These are phyloP conservation scores for Senna siamea DNA, from an alignment of 306 rosid species.

Conservation along the genomic window DNA sequence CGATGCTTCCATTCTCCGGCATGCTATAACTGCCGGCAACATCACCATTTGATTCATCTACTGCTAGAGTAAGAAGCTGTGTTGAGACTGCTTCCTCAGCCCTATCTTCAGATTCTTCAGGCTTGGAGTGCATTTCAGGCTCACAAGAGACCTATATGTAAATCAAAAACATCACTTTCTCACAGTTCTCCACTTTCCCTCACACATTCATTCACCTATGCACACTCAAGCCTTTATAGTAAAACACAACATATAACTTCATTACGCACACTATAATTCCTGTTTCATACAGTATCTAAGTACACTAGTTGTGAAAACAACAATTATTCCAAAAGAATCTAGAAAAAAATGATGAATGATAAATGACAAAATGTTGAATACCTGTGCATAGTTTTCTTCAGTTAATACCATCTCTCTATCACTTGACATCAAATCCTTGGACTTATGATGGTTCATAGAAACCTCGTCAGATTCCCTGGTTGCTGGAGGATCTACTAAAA, in stretches of 20 bases:
- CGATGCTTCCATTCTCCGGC: slow-evolving; percentile 45
- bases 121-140: slow-evolving; percentile 22
- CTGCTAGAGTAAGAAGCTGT: slow-evolving; percentile 23
- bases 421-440: slow-evolving; percentile 40
- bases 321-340: not conserved
- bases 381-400: slow-evolving; percentile 53
- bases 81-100: slow-evolving; percentile 37
- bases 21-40: slow-evolving; percentile 9
- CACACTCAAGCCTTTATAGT: too few species aligned
- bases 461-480: slow-evolving; percentile 45
- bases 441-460: slow-evolving; percentile 31
- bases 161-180: slow-evolving; percentile 32
- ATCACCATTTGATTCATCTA: slow-evolving; percentile 40
- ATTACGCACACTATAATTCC: slow-evolving; percentile 7
- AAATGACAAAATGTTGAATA: slow-evolving; percentile 36
- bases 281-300: slow-evolving; percentile 9
- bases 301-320: not conserved
- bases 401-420: slow-evolving; percentile 32
- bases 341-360: not conserved
- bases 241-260: too few species aligned
- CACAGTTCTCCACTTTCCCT: too few species aligned
- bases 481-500: slow-evolving; percentile 30
- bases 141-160: slow-evolving; percentile 52
- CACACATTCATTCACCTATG: too few species aligned
- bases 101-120: slow-evolving; percentile 30